These are phyloP conservation scores for Hyphodiscus sp. DNA, from an alignment of 2,329 filamentous ascomycete species.

Conservation along the genomic window DNA sequence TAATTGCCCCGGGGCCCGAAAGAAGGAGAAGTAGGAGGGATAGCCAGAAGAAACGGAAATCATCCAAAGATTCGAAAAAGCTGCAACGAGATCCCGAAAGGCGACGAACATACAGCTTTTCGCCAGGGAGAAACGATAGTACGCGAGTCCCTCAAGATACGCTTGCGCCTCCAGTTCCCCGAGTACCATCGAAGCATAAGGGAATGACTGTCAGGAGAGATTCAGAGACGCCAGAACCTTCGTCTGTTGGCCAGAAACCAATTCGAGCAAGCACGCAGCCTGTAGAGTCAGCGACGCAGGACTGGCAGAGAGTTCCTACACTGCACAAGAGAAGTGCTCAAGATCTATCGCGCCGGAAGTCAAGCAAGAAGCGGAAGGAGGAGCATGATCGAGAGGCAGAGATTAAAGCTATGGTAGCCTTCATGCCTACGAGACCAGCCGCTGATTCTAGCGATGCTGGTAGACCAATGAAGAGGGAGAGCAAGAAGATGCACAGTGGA, in stretches of 20 bases:
- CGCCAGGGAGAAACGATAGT: slow-evolving; percentile 50
- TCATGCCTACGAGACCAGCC: slow-evolving; percentile 57
- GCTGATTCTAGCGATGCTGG: slow-evolving; percentile 54
- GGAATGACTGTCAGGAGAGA: slow-evolving; percentile 22
- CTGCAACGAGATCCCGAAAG: slow-evolving; percentile 39
- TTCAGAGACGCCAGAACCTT: slow-evolving; percentile 9
- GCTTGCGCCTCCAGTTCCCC: slow-evolving; percentile 26
- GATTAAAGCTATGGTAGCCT: slow-evolving; percentile 75
- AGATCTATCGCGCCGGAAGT: slow-evolving; percentile 60
- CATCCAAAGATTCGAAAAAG: slow-evolving; percentile 31
- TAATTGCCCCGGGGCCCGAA: slow-evolving; percentile 25
- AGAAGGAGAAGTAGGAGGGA: slow-evolving; percentile 31
- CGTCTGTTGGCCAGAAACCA: slow-evolving; percentile 7
- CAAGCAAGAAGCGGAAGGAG: slow-evolving; percentile 69
- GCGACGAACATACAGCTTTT: slow-evolving; percentile 53
- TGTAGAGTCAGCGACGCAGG: slow-evolving; percentile 16
- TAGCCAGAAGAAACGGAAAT: slow-evolving; percentile 22
- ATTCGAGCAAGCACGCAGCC: slow-evolving; percentile 22
- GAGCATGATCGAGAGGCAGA: slow-evolving; percentile 79
- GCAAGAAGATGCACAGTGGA: slow-evolving; percentile 56
- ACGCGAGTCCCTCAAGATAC: slow-evolving; percentile 36
- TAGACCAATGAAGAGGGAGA: slow-evolving; percentile 55
- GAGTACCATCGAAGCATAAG: slow-evolving; percentile 19
- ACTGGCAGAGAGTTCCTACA: slow-evolving; percentile 44
- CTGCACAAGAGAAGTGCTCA: slow-evolving; percentile 55